Percentiles rank a stretch among this genome's conserved stretches.
Conservation (phyloP, 805 yeast genomes). For the Candida argentea region DNA sequence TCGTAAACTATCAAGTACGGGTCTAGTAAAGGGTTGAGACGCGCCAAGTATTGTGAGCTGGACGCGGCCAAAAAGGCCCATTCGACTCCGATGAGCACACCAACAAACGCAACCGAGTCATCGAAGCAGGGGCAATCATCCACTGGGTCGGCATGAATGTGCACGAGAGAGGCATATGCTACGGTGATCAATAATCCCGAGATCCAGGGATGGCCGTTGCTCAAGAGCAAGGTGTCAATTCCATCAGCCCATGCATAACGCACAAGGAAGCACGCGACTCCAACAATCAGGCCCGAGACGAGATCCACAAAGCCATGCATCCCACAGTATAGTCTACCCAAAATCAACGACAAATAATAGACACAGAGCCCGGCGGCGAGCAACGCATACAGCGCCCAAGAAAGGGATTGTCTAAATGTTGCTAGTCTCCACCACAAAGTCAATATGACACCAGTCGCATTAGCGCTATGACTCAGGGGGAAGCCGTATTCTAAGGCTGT, state of each 20-base stretch:
- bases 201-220: constrained; percentile 11
- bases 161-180: constrained; percentile 42
- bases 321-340: constrained; percentile 89
- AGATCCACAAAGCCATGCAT: constrained; percentile 93
- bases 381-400: constrained; percentile 4
- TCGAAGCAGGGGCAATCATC: constrained; percentile 96
- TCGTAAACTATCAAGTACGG: constrained; percentile 34
- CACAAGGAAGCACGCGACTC: constrained; percentile 40
- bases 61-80: constrained; percentile 44
- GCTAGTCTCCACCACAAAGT: constrained; percentile 18
- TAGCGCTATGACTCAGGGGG: constrained; percentile 91
- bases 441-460: constrained; percentile 75
- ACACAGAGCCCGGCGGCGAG: constrained; percentile 7
- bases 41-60: constrained; percentile 18
- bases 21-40: constrained; percentile 10
- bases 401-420: constrained; percentile 4
- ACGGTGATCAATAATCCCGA: constrained; percentile 28
- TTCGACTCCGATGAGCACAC: constrained; percentile 75
- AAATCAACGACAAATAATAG: constrained; percentile 55
- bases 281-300: constrained; percentile 53
- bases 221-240: constrained; percentile 39
- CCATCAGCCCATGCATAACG: constrained; percentile 30
- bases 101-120: constrained; percentile 87
- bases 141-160: constrained; percentile 71
- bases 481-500: constrained; percentile 92